phyloP scores from a whole-genome alignment of 2,329 filamentous ascomycete species.

The Exophiala aquamarina region DNA sequence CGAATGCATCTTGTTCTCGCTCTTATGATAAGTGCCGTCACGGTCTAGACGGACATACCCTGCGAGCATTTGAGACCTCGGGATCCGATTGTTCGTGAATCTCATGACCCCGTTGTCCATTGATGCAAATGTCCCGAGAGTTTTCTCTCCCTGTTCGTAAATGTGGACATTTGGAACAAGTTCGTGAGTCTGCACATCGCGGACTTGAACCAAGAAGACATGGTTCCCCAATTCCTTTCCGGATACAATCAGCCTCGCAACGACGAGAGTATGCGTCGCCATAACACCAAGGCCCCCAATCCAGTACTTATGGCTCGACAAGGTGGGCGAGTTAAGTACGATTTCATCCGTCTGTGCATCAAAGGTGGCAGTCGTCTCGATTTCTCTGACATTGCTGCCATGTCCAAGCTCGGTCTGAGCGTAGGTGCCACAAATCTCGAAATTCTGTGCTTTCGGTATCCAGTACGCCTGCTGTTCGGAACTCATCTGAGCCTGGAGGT shows the following conservation, averaged over 20 bases:
- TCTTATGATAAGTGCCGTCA: constrained; percentile 31
- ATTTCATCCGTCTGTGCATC: constrained; percentile 31
- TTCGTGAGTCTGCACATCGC: constrained; percentile 28
- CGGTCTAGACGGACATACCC: constrained; percentile 29
- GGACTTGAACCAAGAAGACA: constrained; percentile 32
- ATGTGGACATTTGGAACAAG: constrained; percentile 29
- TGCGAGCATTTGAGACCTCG: constrained; percentile 33
- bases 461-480: constrained; percentile 26
- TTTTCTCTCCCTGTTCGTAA: constrained; percentile 38
- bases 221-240: constrained; percentile 31
- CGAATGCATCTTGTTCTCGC: constrained; percentile 32
- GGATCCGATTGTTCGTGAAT: constrained; percentile 36
- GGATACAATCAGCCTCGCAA: constrained; percentile 31
- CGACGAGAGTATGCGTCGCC: constrained; percentile 31
- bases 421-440: constrained; percentile 32
- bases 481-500: constrained; percentile 26
- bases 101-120: constrained; percentile 37
- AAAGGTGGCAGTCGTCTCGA: constrained; percentile 35
- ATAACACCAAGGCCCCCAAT: constrained; percentile 31
- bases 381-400: constrained; percentile 31
- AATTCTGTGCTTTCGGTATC: constrained; percentile 25
- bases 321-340: constrained; percentile 31
- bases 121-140: constrained; percentile 44
- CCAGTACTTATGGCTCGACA: constrained; percentile 34
- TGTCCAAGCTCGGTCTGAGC: constrained; percentile 34